Conservation (phyloP, 345 rosid species). For the Linum trigynum region DNA sequence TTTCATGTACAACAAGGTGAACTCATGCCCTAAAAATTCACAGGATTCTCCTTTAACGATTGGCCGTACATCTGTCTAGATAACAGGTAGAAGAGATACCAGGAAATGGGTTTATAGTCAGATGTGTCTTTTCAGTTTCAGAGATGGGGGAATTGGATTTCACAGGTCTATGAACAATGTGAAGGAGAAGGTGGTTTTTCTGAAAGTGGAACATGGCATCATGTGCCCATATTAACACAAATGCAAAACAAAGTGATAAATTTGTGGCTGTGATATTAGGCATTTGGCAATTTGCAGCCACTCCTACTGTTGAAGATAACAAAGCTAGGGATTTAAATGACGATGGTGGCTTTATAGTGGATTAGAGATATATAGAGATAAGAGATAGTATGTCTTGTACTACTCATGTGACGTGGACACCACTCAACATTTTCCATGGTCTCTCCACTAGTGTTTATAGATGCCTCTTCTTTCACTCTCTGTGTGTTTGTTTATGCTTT, state of each 20-base stretch:
- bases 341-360: slow-evolving; percentile 31
- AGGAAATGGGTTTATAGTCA: not conserved
- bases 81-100: not conserved
- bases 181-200: slow-evolving; percentile 12
- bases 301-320: not conserved
- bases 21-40: not conserved
- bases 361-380: slow-evolving; percentile 23
- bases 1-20: no score
- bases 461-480: not conserved
- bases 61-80: not conserved
- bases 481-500: not conserved
- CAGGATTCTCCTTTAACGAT: not conserved
- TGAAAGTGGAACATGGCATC: slow-evolving; percentile 26
- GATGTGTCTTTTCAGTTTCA: not conserved
- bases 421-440: slow-evolving; percentile 40
- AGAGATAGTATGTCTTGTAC: slow-evolving; percentile 14
- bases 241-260: slow-evolving; percentile 11
- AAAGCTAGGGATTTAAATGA: slow-evolving; percentile 4
- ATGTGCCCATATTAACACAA: slow-evolving; percentile 12
- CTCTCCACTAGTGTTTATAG: slow-evolving; percentile 34
- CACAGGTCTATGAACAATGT: slow-evolving; percentile 17
- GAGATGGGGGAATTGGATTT: not conserved
- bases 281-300: slow-evolving; percentile 12
- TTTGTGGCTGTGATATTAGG: slow-evolving; percentile 26
- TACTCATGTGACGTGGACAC: slow-evolving; percentile 38